Evolutionary conservation across 352 stramenopile genomes (phyloP).

Genomic region (Peronospora destructor): DNA sequence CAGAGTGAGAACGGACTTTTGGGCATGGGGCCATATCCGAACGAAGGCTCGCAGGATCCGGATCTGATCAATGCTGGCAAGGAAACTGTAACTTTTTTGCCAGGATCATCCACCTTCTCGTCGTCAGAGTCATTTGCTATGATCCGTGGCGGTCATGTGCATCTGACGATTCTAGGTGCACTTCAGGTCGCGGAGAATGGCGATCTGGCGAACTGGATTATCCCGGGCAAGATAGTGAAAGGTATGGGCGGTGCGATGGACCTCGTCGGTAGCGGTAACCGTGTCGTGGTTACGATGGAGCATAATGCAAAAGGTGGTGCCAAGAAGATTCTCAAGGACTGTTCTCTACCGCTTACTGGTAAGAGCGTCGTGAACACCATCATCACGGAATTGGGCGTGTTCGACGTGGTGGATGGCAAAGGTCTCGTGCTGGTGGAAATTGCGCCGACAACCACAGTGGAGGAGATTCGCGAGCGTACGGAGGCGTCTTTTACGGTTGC

Average conservation of each 20-base stretch:
- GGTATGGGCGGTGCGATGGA: constrained; percentile 98
- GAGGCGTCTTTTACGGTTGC: constrained; percentile 74
- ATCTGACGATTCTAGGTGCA: constrained; percentile 94
- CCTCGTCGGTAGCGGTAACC: constrained; percentile 88
- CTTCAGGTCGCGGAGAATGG: constrained; percentile 91
- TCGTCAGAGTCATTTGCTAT: constrained; percentile 94
- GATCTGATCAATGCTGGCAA: constrained; percentile 98
- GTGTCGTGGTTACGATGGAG: constrained; percentile 96
- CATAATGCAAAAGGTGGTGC: constrained; percentile 91
- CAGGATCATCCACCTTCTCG: constrained; percentile 90
- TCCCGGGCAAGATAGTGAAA: constrained; percentile 95
- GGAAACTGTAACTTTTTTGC: constrained; percentile 92
- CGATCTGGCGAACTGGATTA: constrained; percentile 95
- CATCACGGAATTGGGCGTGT: constrained; percentile 89
- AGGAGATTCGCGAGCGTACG: constrained; percentile 74
- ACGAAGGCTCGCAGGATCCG: constrained; percentile 82
- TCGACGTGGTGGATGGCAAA: constrained; percentile 53
- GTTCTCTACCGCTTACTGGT: constrained; percentile 91
- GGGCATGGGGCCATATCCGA: constrained; percentile 90
- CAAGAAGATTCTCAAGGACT: constrained; percentile 92
- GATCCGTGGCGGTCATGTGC: constrained; percentile 94
- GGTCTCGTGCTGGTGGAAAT: constrained; percentile 88
- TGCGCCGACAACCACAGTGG: constrained; percentile 67
- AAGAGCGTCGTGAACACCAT: constrained; percentile 91
- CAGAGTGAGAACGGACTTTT: constrained; percentile 96